Percentiles rank a stretch among this genome's conserved stretches.
These are phyloP conservation scores for Ballota nigra DNA, from an alignment of 257 asterid species.

Conservation along the genomic window DNA sequence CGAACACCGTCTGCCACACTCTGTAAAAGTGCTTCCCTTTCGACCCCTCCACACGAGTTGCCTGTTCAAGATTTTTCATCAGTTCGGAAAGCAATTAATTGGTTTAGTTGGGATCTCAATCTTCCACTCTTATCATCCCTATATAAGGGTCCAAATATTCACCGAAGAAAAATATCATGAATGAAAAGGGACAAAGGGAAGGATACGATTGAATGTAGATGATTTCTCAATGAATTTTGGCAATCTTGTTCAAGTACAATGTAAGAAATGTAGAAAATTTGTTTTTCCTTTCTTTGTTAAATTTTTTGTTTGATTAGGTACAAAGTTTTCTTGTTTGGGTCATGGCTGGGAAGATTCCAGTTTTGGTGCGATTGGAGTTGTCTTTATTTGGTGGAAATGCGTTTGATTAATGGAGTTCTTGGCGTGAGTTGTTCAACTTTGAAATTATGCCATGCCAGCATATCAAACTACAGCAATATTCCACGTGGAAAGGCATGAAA, in stretches of 20 bases:
- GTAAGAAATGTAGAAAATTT: not conserved
- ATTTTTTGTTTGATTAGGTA: constrained; percentile 6
- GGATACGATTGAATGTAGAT: constrained; percentile 32
- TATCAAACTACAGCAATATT: not conserved
- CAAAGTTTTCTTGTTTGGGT: constrained; percentile 1
- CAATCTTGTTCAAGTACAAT: constrained; percentile 17
- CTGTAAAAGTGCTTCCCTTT: constrained; percentile 34
- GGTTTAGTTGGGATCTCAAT: constrained; percentile 38
- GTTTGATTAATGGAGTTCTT: constrained; percentile 21
- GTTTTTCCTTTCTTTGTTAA: not conserved
- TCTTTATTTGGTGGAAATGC: not conserved
- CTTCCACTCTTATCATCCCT: constrained; percentile 26
- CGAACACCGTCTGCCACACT: constrained; percentile 41
- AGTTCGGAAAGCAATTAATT: too few relatives aligned
- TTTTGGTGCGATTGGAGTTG: not conserved
- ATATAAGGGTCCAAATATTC: not conserved
- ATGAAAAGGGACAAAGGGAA: constrained; percentile 21
- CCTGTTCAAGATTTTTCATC: constrained; percentile 16
- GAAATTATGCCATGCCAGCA: not conserved
- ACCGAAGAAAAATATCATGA: not conserved
- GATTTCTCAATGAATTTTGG: too few relatives aligned
- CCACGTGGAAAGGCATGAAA: constrained; percentile 33
- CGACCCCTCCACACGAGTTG: constrained; percentile 31
- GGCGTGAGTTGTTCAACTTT: constrained; percentile 43
- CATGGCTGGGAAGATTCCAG: constrained; percentile 19